A percentile compares a stretch with the other conserved stretches of the same genome.
Conservation (phyloP, 768 basidiomycete species). For the Trametes villosa region DNA sequence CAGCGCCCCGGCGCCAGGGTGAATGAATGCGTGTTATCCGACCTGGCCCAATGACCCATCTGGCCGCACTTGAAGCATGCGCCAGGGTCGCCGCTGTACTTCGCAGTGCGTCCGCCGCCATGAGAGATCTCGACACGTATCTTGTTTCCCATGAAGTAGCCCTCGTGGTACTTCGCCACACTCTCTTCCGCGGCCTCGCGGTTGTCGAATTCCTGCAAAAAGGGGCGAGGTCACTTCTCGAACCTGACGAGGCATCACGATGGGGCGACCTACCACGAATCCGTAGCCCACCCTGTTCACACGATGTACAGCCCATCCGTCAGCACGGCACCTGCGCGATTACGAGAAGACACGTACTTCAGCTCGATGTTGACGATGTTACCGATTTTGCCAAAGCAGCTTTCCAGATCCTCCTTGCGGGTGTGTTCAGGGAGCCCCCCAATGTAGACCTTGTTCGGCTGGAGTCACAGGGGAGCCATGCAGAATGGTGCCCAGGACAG, state of each 20-base stretch:
- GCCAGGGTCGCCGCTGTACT: slow-evolving; percentile 83
- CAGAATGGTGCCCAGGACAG: slow-evolving; percentile 45
- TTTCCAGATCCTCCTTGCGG: slow-evolving; percentile 81
- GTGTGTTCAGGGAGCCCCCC: slow-evolving; percentile 89
- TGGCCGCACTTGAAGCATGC: slow-evolving; percentile 89
- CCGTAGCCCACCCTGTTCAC: slow-evolving; percentile 77
- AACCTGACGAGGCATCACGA: not conserved
- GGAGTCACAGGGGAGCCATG: slow-evolving; percentile 55
- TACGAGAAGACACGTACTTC: slow-evolving; percentile 58
- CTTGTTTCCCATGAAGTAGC: slow-evolving; percentile 91
- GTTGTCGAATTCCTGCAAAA: slow-evolving; percentile 75
- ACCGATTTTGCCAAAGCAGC: slow-evolving; percentile 87
- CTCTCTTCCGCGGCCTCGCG: slow-evolving; percentile 85
- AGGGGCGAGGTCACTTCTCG: slow-evolving; percentile 12
- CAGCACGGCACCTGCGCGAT: slow-evolving; percentile 11
- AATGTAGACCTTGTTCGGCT: slow-evolving; percentile 94
- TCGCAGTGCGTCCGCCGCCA: slow-evolving; percentile 80
- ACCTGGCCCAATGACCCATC: slow-evolving; percentile 91
- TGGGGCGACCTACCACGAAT: slow-evolving; percentile 70
- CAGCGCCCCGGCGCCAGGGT: slow-evolving; percentile 1
- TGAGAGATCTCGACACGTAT: slow-evolving; percentile 87
- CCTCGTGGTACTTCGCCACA: slow-evolving; percentile 87
- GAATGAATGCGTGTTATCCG: slow-evolving; percentile 27
- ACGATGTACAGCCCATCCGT: slow-evolving; percentile 25
- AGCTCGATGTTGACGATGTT: slow-evolving; percentile 76